Evolutionary conservation across 2,329 filamentous ascomycete genomes (phyloP), one percentile per base, ranked within the genome.

Genomic region (Zasmidium cellare): DNA sequence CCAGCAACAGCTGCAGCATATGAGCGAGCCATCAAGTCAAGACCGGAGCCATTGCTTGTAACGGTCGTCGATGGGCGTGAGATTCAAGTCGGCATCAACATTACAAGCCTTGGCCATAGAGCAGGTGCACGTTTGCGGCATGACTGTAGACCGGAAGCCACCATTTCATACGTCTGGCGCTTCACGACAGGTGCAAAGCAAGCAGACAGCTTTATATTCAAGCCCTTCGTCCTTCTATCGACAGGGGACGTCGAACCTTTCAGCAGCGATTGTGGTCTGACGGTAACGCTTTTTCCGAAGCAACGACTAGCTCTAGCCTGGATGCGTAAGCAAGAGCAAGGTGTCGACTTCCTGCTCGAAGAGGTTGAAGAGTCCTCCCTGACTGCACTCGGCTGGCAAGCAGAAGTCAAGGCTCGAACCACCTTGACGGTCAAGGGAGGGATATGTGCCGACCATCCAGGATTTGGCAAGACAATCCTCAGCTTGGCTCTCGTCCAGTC

Each of bases 391-490:
- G 64, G 80, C 11, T 88, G 84, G 82, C 79, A 82, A 57, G 78
- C 79, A 1, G 85, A 87, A 67, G 84, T 76, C 1, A 72, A 70
- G n/a, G 81, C 79, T n/a, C 64, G 77, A 58, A 68, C 75, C 35
- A 22, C 69, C n/a, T 50, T 75, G 53, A 35, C 58, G 28, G 60
- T 86, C 44, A 79, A 78, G 18, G 86, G 87, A 12, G 87, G 86
- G 3, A 77, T 89, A 18, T 75, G 88, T 31, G 85, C 85, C 1
- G 85, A 88, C 65, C 78, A 84, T 46, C 84, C 87, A 31, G 86
- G 84, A 0, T 89, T 86, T 66, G 87, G 87, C 0, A 89, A 90
- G 65, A 89, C 87, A 0, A 80, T 85, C 1, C 80, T 82, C 0
- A 80, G 80, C 1, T 75, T 89, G 12, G 84, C 78, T 0, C 70